Conservation (phyloP, 108 stramenopile genomes). For the Pelagomonas calceolata region DNA sequence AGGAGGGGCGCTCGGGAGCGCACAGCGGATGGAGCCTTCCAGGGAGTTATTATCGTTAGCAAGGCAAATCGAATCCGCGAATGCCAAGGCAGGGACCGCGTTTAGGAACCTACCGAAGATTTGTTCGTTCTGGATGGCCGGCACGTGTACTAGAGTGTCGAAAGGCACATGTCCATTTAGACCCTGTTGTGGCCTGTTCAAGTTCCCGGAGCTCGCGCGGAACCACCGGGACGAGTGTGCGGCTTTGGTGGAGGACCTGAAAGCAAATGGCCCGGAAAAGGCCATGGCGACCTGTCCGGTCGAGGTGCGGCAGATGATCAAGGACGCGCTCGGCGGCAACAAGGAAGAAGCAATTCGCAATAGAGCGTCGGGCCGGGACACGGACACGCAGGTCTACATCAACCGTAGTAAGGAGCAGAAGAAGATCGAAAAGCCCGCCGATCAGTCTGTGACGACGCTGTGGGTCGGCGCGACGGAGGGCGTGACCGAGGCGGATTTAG, state of each 20-base stretch:
- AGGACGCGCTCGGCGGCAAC: slow-evolving; percentile 4
- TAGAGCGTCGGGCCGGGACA: slow-evolving; percentile 1
- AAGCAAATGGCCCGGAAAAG: background rate
- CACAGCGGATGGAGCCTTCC: background rate
- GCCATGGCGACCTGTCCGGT: background rate
- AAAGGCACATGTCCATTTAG: slow-evolving; percentile 24
- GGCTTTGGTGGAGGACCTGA: slow-evolving; percentile 1
- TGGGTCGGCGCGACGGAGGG: slow-evolving; percentile 44
- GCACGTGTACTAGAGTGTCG: slow-evolving; percentile 35
- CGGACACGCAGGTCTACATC: background rate
- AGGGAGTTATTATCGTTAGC: background rate
- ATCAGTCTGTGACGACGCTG: slow-evolving; percentile 50
- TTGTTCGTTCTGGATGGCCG: slow-evolving; percentile 37
- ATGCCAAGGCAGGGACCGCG: background rate
- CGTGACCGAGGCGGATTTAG: slow-evolving; percentile 50
- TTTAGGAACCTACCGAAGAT: slow-evolving; percentile 39
- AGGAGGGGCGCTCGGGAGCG: background rate
- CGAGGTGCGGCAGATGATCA: background rate
- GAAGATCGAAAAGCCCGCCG: slow-evolving; percentile 36
- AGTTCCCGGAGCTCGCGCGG: slow-evolving; percentile 12
- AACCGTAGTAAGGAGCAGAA: background rate
- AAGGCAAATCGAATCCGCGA: background rate
- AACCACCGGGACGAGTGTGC: background rate
- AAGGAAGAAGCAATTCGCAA: slow-evolving; percentile 1
- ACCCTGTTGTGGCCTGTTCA: slow-evolving; percentile 9